A percentile compares a stretch with the other conserved stretches of the same genome.
Evolutionary conservation across 176 grass and related monocot species (phyloP).

Genomic region (Lolium rigidum): DNA sequence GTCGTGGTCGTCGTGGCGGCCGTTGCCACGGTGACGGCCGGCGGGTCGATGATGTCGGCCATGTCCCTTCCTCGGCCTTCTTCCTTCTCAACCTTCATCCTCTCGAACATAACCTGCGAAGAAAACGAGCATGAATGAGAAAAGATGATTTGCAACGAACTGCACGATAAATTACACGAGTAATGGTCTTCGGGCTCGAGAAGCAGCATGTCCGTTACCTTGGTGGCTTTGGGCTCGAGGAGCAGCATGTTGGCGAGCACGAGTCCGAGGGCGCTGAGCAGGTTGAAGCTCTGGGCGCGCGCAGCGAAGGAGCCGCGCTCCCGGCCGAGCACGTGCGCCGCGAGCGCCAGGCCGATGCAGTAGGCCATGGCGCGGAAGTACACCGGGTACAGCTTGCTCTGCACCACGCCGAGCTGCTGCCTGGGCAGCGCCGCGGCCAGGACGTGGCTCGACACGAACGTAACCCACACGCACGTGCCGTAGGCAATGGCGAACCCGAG

Average conservation of each 20-base stretch:
- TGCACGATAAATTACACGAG: not conserved
- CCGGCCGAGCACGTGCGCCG: slow-evolving; percentile 53
- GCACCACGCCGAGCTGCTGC: slow-evolving; percentile 83
- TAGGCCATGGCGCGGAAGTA: slow-evolving; percentile 82
- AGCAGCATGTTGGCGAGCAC: slow-evolving; percentile 70
- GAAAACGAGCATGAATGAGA: not conserved
- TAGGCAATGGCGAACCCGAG: slow-evolving; percentile 68
- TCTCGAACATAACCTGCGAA: slow-evolving; percentile 76
- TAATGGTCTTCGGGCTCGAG: slow-evolving; percentile 86
- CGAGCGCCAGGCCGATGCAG: slow-evolving; percentile 53
- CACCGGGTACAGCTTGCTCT: slow-evolving; percentile 91
- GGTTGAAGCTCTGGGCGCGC: slow-evolving; percentile 68
- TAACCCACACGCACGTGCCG: slow-evolving; percentile 81
- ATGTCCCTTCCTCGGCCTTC: slow-evolving; percentile 83
- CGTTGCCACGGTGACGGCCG: slow-evolving; percentile 15
- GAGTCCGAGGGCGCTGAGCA: slow-evolving; percentile 53
- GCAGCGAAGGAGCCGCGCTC: slow-evolving; percentile 42
- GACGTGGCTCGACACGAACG: slow-evolving; percentile 84
- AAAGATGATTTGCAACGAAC: not conserved
- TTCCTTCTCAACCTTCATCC: slow-evolving; percentile 90
- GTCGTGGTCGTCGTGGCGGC: slow-evolving; percentile 15
- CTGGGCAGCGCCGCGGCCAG: slow-evolving; percentile 54
- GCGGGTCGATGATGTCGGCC: slow-evolving; percentile 51
- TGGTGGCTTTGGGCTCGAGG: slow-evolving; percentile 80
- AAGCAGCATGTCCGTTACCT: slow-evolving; percentile 76